phyloP scores from a whole-genome alignment of 805 yeast species.

The Yamadazyma ubonensis region DNA sequence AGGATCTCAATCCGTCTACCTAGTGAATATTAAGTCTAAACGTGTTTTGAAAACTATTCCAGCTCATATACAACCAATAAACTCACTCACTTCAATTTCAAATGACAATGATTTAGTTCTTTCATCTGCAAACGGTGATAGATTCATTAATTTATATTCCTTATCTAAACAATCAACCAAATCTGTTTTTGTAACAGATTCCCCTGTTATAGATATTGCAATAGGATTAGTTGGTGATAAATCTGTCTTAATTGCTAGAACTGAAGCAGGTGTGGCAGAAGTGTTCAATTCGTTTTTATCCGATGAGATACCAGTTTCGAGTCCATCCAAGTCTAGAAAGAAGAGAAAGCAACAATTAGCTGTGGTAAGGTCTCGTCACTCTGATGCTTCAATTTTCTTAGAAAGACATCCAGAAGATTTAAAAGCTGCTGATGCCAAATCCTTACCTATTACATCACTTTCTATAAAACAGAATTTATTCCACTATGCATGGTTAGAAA shows the following conservation, averaged over 20 bases:
- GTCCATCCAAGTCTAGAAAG: conserved; percentile 27
- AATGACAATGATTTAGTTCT: conserved; percentile 48
- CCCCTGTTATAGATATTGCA: conserved; percentile 52
- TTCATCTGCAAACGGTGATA: conserved; percentile 74
- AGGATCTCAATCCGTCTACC: conserved; percentile 65
- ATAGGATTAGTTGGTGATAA: conserved; percentile 31
- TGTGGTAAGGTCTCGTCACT: conserved; percentile 49
- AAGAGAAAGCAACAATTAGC: conserved; percentile 44
- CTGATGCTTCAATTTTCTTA: conserved; percentile 46
- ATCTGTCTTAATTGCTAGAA: conserved; percentile 51
- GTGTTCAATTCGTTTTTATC: conserved; percentile 59
- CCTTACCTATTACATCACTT: conserved; percentile 28
- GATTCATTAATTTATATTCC: conserved; percentile 74
- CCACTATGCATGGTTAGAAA: conserved; percentile 60
- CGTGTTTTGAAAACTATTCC: conserved; percentile 56
- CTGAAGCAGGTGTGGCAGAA: conserved; percentile 76
- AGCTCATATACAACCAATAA: conserved; percentile 73
- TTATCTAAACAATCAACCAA: conserved; percentile 43
- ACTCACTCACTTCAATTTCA: conserved; percentile 42
- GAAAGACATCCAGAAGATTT: conserved; percentile 45
- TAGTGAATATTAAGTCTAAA: conserved; percentile 43
- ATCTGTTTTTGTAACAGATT: conserved; percentile 66
- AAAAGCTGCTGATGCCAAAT: conserved; percentile 29
- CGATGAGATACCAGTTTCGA: conserved; percentile 22
- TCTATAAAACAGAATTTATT: conserved; percentile 35